Evolutionary conservation across 352 stramenopile genomes (phyloP).

Genomic region (Phytopythium cucurbitacearum): DNA sequence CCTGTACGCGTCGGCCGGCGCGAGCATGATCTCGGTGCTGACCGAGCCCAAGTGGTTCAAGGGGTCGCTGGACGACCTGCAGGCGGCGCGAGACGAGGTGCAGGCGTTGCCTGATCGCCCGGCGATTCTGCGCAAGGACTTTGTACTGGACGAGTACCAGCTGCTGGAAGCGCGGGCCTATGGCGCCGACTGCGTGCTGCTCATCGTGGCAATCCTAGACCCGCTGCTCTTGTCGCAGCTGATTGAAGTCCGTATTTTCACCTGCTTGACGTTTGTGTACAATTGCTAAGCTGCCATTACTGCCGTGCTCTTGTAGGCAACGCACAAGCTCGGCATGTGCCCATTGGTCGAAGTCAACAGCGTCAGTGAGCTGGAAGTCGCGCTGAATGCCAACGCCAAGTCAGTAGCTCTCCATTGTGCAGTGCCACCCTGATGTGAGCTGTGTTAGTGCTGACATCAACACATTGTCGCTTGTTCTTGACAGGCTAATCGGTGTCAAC

Average conservation of each 20-base stretch:
- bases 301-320: slow-evolving; percentile 36
- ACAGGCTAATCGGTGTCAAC: slow-evolving; percentile 96
- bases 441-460: neutral
- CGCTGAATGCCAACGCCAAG: slow-evolving; percentile 86
- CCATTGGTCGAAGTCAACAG: slow-evolving; percentile 98
- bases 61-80: slow-evolving; percentile 90
- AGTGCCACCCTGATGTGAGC: no score
- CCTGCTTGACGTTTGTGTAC: neutral
- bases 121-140: slow-evolving; percentile 91
- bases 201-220: slow-evolving; percentile 94
- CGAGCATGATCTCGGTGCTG: slow-evolving; percentile 96
- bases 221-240: slow-evolving; percentile 50
- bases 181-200: slow-evolving; percentile 95
- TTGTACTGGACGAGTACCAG: slow-evolving; percentile 95
- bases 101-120: slow-evolving; percentile 40
- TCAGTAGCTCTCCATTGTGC: slow-evolving; percentile 8
- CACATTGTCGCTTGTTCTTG: neutral
- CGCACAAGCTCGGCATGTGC: slow-evolving; percentile 92
- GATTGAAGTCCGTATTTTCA: slow-evolving; percentile 37
- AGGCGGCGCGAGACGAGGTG: slow-evolving; percentile 43
- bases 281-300: neutral
- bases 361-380: slow-evolving; percentile 93
- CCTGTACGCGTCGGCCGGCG: slow-evolving; percentile 90
- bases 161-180: slow-evolving; percentile 91
- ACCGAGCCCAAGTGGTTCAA: slow-evolving; percentile 98